Evolutionary conservation across 1,284 basidiomycete species (phyloP).

Genomic region (Heterobasidion parviporum): DNA sequence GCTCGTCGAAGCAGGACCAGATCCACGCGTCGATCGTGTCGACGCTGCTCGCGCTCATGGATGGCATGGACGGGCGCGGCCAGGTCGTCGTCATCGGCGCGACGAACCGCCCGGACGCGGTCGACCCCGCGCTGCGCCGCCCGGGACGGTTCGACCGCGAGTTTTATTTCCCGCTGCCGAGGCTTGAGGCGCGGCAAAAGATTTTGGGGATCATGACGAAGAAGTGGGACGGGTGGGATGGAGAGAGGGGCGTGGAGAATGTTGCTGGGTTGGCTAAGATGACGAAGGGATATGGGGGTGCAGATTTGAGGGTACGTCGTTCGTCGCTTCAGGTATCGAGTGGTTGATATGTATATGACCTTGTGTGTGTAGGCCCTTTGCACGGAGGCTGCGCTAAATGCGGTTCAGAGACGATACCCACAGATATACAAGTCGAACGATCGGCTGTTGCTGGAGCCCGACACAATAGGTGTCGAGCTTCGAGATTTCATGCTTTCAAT

Average conservation of each 20-base stretch:
- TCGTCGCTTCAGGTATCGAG: background rate
- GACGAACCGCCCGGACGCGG: constrained; percentile 94
- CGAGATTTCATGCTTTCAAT: constrained; percentile 98
- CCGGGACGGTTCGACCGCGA: constrained; percentile 97
- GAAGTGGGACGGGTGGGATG: constrained; percentile 84
- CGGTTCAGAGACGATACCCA: constrained; percentile 92
- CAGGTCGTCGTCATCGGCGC: constrained; percentile 99
- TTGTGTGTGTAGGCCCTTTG: constrained; percentile 64
- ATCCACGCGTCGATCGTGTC: constrained; percentile 98
- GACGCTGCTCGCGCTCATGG: constrained; percentile 95
- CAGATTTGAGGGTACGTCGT: constrained; percentile 79
- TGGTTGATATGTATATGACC: background rate
- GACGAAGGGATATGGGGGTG: constrained; percentile 98
- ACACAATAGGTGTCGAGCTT: constrained; percentile 79
- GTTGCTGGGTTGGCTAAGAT: constrained; percentile 74
- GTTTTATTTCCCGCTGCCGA: constrained; percentile 95
- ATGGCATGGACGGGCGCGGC: constrained; percentile 98
- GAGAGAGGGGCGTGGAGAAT: constrained; percentile 45
- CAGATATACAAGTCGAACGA: constrained; percentile 96
- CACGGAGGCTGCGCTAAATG: constrained; percentile 95
- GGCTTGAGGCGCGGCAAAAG: constrained; percentile 75
- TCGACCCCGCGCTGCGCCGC: constrained; percentile 91
- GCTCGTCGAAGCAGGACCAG: constrained; percentile 97
- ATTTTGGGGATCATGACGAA: constrained; percentile 91
- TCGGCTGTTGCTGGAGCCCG: constrained; percentile 78